These are phyloP conservation scores for Schoenoplectus triqueter DNA, from an alignment of 202 grass and related monocot species.

Conservation along the genomic window DNA sequence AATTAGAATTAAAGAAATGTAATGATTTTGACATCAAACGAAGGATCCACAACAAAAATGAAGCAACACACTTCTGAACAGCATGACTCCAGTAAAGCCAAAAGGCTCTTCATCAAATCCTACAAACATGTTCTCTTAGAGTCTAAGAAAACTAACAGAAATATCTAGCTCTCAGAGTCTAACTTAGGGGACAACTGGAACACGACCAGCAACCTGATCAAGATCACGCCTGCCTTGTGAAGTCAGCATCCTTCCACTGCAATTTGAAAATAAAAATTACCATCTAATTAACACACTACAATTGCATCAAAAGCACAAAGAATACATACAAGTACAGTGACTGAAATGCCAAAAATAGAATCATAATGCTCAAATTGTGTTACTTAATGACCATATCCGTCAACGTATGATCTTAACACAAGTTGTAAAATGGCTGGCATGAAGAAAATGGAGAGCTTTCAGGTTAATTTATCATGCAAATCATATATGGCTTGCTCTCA, in stretches of 20 bases:
- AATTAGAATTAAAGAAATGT: background rate
- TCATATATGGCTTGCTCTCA: no score
- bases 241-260: constrained; percentile 78
- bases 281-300: background rate
- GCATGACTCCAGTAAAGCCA: constrained; percentile 8
- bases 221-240: constrained; percentile 86
- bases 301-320: background rate
- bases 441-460: no score
- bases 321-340: no score
- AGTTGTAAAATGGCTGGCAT: background rate
- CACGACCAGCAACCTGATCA: constrained; percentile 78
- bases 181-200: constrained; percentile 48
- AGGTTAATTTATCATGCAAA: background rate
- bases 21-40: constrained; percentile 16
- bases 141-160: background rate
- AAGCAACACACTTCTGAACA: constrained; percentile 23
- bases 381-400: background rate
- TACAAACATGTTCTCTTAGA: constrained; percentile 26
- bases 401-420: background rate
- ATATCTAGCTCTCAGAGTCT: constrained; percentile 17
- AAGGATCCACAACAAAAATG: constrained; percentile 36
- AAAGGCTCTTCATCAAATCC: background rate
- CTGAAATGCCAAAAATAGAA: background rate
- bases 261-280: background rate
- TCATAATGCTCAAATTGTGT: background rate